Evolutionary conservation across 2,329 filamentous ascomycete species (phyloP), one percentile per base, ranked within the genome.

Genomic region (Keithomyces neogunnii): DNA sequence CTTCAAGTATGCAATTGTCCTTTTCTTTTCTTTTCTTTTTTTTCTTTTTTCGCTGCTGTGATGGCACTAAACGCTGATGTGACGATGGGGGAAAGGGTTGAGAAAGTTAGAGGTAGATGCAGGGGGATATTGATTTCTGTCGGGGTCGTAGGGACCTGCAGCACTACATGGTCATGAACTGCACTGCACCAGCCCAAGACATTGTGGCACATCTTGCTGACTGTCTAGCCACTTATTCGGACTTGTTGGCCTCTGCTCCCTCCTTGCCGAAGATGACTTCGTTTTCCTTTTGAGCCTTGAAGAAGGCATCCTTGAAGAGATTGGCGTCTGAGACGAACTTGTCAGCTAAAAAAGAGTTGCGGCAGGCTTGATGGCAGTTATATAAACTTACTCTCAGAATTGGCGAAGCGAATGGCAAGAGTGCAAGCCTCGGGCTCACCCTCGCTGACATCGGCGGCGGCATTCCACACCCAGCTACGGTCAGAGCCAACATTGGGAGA

Each of bases 401-500:
- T 99, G 75, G 87, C 92, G 66, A 99, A 96, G 61, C 93, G 90
- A 64, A 99, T 97, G 59, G 93, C 93, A 64, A 99, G 81, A 51
- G 93, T 99, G 66, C 90, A 86, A 51, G 91, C 89, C 80, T 99
- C 93, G 57, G 93, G 88, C 77, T 96, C 92, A 56, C 93, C 93
- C 80, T 99, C 93, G 66, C 89, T 96, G 62, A 97, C 92, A 78
- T 99, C 93, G 60, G 93, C 93, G 53, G 91, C 87, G 54, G 91
- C 92, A 67, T 96, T 97, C 93, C 93, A 99, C 60, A 99, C 93
- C 93, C 93, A 99, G 76, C 88, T 95, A 71, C 93, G 88, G 78
- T 99, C 93, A 65, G 89, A 95, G 65, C 93, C 93, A 60, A 97
- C 91, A 70, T 99, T 99, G 73, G 93, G 90, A 56, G 88, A 92